phyloP scores from a whole-genome alignment of 2,329 filamentous ascomycete genomes.

The Trematosphaeria pertusa region DNA sequence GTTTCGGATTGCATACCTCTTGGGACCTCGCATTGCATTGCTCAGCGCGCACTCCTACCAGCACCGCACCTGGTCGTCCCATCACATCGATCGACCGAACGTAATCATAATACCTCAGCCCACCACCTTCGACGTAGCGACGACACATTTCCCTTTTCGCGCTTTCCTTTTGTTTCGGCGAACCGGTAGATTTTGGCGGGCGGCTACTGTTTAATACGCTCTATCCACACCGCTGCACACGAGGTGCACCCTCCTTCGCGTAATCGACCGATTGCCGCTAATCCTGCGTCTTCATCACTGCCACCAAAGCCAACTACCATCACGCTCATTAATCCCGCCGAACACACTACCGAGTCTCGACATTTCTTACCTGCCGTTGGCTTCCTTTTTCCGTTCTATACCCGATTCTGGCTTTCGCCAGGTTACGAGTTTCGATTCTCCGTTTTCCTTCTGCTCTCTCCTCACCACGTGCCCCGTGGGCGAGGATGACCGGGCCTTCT shows the following conservation, averaged over 20 bases:
- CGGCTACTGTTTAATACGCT: conserved; percentile 38
- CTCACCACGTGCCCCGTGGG: no score
- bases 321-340: conserved; percentile 8
- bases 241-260: conserved; percentile 20
- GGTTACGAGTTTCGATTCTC: conserved; percentile 11
- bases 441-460: conserved; percentile 14
- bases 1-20: conserved; percentile 23
- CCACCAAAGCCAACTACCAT: conserved; percentile 1
- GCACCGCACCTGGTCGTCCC: conserved; percentile 18
- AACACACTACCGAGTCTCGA: conserved; percentile 4
- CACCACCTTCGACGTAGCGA: conserved; percentile 13
- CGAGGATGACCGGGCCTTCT: no score
- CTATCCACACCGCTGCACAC: conserved; percentile 20
- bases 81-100: conserved; percentile 14
- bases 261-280: conserved; percentile 9
- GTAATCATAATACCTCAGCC: conserved; percentile 28
- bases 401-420: conserved; percentile 10
- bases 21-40: conserved; percentile 25
- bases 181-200: conserved; percentile 18
- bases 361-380: conserved; percentile 12
- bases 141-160: conserved; percentile 14
- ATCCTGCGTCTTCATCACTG: neutral
- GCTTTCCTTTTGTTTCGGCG: conserved; percentile 12
- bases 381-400: conserved; percentile 28
- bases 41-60: conserved; percentile 18